Base-by-base conservation (phyloP, 1,139 yeast species). In the Candida albicans region DNA sequence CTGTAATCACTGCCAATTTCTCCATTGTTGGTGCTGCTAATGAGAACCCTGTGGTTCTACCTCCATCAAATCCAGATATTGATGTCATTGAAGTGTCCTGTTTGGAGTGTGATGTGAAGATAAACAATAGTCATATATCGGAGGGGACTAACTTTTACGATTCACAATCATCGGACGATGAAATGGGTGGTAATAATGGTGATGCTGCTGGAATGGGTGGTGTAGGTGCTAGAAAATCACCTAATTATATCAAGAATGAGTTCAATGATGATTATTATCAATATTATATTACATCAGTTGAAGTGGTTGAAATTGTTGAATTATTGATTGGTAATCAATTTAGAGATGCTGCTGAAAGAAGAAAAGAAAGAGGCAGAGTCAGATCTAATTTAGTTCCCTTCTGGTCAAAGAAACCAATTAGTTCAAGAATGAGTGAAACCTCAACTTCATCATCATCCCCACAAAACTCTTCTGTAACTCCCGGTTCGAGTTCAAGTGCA, bases 331-430 rank as follows among this genome's bases (percentile, higher is more conserved):
- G 81, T 1, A 70, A 77, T 10, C 73, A 73, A 48, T 57, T 63
- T 31, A 65, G 62, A 43, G 78, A 77, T 45, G 69, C 80, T 8
- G 71, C 70, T 7, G 79, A 73, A 45, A 73, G 79, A 50, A 67
- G 84, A 50, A 73, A 78, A 49, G 87, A 82, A 56, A 59, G 86
- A 41, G 87, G 87, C 13, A 65, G 87, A 48, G 79, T 82, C 37
- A 67, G 87, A 59, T 77, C 82, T 41, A 82, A 82, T 53, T 67
- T 82, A 59, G 84, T 81, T 37, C 84, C 85, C n/a, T 81, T 79
- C 55, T 82, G 87, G 87, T 74, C 79, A 29, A 78, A 77, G 57
- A 77, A 70, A 51, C 82, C 87, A 27, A 74, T 81, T 38, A 70
- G 77, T 38, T 74, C 84, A 8, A 68, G 81, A 52, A 66, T 70